phyloP scores from a whole-genome alignment of 2,329 filamentous ascomycete species.

The Trichothecium roseum region DNA sequence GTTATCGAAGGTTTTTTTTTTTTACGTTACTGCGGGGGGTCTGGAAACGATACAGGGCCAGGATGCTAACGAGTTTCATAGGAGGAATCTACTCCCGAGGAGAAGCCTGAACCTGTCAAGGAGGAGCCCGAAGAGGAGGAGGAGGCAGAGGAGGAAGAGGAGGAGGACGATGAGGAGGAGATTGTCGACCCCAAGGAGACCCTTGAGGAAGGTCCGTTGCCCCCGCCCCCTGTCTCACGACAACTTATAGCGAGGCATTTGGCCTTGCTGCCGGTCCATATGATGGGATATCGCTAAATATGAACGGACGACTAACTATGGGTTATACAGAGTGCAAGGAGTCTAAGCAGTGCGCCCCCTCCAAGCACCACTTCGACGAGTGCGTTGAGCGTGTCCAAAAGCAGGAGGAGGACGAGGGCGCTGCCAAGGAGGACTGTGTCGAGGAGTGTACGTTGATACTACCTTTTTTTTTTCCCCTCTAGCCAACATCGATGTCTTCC shows the following conservation, averaged over 20 bases:
- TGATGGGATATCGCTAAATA: conserved; percentile 2
- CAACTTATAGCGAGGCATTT: background rate
- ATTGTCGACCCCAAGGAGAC: conserved; percentile 80
- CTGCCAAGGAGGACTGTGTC: conserved; percentile 84
- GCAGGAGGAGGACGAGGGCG: conserved; percentile 58
- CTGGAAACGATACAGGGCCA: no score
- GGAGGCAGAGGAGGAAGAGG: conserved; percentile 55
- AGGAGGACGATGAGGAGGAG: conserved; percentile 71
- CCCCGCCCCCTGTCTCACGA: background rate
- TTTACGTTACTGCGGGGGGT: no score
- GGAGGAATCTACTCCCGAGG: background rate
- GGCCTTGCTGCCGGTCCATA: background rate
- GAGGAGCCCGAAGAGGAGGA: conserved; percentile 38
- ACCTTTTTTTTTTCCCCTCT: background rate
- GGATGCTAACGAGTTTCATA: no score
- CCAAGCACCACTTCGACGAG: conserved; percentile 98
- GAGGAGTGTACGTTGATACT: conserved; percentile 81
- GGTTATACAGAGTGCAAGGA: conserved; percentile 70
- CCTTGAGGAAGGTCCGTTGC: conserved; percentile 76
- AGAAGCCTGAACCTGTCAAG: conserved; percentile 15
- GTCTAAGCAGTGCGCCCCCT: conserved; percentile 71
- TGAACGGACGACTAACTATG: background rate
- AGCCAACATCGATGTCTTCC: background rate
- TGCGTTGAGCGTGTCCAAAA: conserved; percentile 81
- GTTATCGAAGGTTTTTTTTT: background rate